Percentiles rank a stretch among this genome's conserved stretches.
Evolutionary conservation across 305 asterid genomes (phyloP).

Genomic region (Rubia peregrina): DNA sequence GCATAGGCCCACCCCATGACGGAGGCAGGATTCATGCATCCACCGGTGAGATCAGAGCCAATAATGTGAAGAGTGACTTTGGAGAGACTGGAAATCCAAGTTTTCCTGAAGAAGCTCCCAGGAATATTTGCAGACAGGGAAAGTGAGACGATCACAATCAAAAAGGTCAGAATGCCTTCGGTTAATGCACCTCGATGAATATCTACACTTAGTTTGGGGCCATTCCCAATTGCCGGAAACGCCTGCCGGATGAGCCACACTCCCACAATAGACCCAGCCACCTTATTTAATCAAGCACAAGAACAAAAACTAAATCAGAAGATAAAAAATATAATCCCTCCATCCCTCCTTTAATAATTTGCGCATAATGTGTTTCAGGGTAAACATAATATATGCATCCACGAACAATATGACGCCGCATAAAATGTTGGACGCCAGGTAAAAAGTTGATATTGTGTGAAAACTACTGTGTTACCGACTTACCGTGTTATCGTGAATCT

Average conservation of each 20-base stretch:
- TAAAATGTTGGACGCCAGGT: no score
- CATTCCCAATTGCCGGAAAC: constrained; percentile 54
- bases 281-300: constrained; percentile 26
- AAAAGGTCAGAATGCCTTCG: constrained; percentile 70
- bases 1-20: constrained; percentile 99
- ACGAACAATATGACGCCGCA: no score
- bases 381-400: no score
- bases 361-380: no score
- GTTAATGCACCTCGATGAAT: constrained; percentile 70
- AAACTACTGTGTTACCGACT: no score
- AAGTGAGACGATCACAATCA: constrained; percentile 51
- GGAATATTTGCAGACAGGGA: constrained; percentile 40
- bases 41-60: constrained; percentile 89
- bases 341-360: no score
- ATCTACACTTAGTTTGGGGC: constrained; percentile 63
- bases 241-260: constrained; percentile 49
- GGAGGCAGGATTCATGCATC: constrained; percentile 95
- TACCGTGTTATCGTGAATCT: no score
- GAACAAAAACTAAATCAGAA: not conserved
- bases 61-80: constrained; percentile 77
- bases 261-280: constrained; percentile 65
- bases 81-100: constrained; percentile 79
- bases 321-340: no score
- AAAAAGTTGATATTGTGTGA: no score
- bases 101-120: constrained; percentile 55